A percentile compares a stretch with the other conserved stretches of the same genome.
Evolutionary conservation across 2,329 filamentous ascomycete species (phyloP).

Genomic region (Colletotrichum limetticola): DNA sequence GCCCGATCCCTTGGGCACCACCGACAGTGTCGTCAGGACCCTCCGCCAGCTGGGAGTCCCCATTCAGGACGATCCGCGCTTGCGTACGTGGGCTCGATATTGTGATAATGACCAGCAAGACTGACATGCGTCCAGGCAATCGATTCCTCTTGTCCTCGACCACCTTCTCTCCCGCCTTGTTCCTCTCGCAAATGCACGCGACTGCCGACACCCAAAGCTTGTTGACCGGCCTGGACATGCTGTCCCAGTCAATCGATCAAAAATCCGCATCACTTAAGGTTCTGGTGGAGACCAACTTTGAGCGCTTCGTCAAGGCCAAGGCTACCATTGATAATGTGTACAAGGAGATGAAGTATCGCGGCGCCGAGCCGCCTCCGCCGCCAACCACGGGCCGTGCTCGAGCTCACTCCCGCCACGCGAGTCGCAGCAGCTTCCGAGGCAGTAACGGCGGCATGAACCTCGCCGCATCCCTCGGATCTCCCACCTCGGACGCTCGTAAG

Average conservation of each 20-base stretch:
- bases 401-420: slow-evolving; percentile 74
- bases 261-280: slow-evolving; percentile 97
- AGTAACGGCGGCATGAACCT: slow-evolving; percentile 52
- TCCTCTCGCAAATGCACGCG: slow-evolving; percentile 91
- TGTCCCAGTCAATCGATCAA: slow-evolving; percentile 94
- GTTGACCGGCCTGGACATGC: slow-evolving; percentile 82
- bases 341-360: slow-evolving; percentile 90
- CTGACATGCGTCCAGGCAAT: slow-evolving; percentile 68
- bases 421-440: slow-evolving; percentile 73
- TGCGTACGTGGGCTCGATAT: slow-evolving; percentile 65
- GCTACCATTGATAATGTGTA: slow-evolving; percentile 99
- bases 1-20: slow-evolving; percentile 88
- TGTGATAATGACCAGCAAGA: neutral
- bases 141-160: slow-evolving; percentile 96
- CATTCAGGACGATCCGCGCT: slow-evolving; percentile 83
- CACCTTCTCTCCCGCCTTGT: slow-evolving; percentile 91
- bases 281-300: slow-evolving; percentile 97
- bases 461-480: slow-evolving; percentile 46
- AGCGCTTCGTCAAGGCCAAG: slow-evolving; percentile 96
- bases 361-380: slow-evolving; percentile 61
- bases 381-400: slow-evolving; percentile 46
- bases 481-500: slow-evolving; percentile 68
- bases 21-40: slow-evolving; percentile 85
- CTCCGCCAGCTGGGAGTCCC: slow-evolving; percentile 81
- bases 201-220: slow-evolving; percentile 85